Base-by-base conservation (phyloP, 306 rosid species). In the Fragaria ananassa region DNA sequence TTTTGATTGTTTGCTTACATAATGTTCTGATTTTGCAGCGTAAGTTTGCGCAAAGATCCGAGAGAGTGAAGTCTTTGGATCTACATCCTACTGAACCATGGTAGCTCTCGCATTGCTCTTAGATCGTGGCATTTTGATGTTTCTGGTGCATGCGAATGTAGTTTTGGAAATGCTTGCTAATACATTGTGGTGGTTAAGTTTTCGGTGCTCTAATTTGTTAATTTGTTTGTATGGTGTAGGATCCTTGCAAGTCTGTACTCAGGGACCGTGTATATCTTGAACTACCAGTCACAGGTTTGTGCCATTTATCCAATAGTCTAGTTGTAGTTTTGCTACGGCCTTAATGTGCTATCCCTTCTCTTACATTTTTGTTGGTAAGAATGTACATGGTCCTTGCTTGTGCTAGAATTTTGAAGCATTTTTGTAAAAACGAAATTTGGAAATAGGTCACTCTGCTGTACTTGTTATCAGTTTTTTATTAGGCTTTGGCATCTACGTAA, bases 201-300 rank as follows among this genome's bases (percentile, higher is more conserved):
- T 13, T 29, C n/a, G 54, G n/a, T 25, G 9, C 12, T 47, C 51
- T 46, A 2, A 17, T 67, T 25, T 47, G 35, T 15, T 45, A 11
- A n/a, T 41, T 57, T 58, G 29, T 21, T 70, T 45, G 25, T 46
- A 19, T 77, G 39, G 35, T 70, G 82, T 85, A 95, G 99, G 99
- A 91, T 95, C 85, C 89, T 95, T 53, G 97, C 97, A 21, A 92
- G 97, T 89, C 88, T 95, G 83, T 95, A 95, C 83, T 88, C 97
- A 1, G 99, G 99, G 84, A 88, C 99, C 34, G 96, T 95, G 60
- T 92, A 93, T 74, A 89, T 95, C 77, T 89, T 93, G 96, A 95
- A 92, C 88, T 89, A 95, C 87, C 99, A 95, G 80, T 87, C 97
- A 70, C 99, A 92, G 93, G 99, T 91, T 44, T 63, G 81, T 71